Percentiles rank a stretch among this genome's conserved stretches.
phyloP scores from a whole-genome alignment of 176 grass and related monocot species.

The Triticum turgidum region DNA sequence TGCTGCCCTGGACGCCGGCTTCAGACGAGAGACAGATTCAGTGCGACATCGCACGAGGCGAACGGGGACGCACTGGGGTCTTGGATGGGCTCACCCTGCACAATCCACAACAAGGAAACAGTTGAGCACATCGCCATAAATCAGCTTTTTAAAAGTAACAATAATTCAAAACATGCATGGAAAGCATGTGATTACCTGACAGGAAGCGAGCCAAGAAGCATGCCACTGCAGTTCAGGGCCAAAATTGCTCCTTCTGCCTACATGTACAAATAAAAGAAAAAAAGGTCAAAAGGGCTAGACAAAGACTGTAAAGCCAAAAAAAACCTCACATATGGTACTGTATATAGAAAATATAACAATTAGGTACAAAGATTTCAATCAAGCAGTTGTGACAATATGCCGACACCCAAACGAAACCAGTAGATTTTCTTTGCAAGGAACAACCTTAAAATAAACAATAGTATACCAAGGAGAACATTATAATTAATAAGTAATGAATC shows the following conservation, averaged over 20 bases:
- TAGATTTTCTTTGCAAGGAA: background rate
- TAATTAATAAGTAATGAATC: background rate
- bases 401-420: background rate
- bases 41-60: constrained; percentile 45
- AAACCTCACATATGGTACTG: background rate
- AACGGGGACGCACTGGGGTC: constrained; percentile 77
- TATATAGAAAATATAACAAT: background rate
- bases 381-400: background rate
- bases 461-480: background rate
- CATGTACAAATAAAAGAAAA: constrained; percentile 26
- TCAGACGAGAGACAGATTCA: constrained; percentile 38
- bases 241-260: constrained; percentile 91
- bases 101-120: background rate
- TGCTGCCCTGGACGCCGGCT: constrained; percentile 53
- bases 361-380: background rate
- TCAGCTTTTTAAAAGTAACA: background rate
- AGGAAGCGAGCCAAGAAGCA: constrained; percentile 66
- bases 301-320: background rate
- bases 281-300: constrained; percentile 14
- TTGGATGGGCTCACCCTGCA: constrained; percentile 92
- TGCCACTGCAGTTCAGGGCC: constrained; percentile 84
- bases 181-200: constrained; percentile 55
- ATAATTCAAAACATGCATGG: background rate
- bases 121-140: background rate
- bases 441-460: background rate